Evolutionary conservation across 169 alveolate genomes (phyloP).

Genomic region (Plasmodium malariae): DNA sequence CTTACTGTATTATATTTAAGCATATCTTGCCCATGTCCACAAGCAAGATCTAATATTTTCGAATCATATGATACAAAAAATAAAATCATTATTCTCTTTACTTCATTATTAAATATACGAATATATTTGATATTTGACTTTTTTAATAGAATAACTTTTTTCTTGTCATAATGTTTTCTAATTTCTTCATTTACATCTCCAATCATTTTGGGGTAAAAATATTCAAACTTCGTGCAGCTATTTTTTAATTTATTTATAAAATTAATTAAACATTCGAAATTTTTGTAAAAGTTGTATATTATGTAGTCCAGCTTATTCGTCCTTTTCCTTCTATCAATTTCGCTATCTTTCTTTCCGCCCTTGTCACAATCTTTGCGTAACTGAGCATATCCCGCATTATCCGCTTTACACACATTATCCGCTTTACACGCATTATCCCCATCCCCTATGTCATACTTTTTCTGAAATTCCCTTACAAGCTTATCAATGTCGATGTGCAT

Average conservation of each 20-base stretch:
- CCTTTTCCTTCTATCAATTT: background rate
- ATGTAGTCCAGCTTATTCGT: constrained; percentile 48
- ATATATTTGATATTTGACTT: constrained; percentile 87
- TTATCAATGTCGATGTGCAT: constrained; percentile 51
- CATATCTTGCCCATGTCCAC: constrained; percentile 94
- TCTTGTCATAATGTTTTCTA: constrained; percentile 88
- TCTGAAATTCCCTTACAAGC: constrained; percentile 21
- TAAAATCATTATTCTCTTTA: constrained; percentile 86
- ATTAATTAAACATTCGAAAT: constrained; percentile 57
- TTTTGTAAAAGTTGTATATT: constrained; percentile 60
- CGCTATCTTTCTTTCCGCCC: background rate
- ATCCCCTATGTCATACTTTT: background rate
- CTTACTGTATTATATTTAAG: constrained; percentile 88
- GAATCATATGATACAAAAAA: constrained; percentile 80
- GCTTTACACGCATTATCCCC: too few relatives aligned
- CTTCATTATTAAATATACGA: constrained; percentile 86
- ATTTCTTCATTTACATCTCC: constrained; percentile 88
- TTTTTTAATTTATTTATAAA: constrained; percentile 44
- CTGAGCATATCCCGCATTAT: too few relatives aligned
- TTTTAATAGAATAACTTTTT: constrained; percentile 85
- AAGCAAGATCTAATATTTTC: constrained; percentile 90
- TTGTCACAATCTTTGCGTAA: background rate
- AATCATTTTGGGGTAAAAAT: constrained; percentile 87
- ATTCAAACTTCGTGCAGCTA: constrained; percentile 45
- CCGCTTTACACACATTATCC: too few relatives aligned